Percentiles rank a stretch among this genome's conserved stretches.
Evolutionary conservation across 2,329 filamentous ascomycete species (phyloP).

Genomic region (Alternaria arbusti): DNA sequence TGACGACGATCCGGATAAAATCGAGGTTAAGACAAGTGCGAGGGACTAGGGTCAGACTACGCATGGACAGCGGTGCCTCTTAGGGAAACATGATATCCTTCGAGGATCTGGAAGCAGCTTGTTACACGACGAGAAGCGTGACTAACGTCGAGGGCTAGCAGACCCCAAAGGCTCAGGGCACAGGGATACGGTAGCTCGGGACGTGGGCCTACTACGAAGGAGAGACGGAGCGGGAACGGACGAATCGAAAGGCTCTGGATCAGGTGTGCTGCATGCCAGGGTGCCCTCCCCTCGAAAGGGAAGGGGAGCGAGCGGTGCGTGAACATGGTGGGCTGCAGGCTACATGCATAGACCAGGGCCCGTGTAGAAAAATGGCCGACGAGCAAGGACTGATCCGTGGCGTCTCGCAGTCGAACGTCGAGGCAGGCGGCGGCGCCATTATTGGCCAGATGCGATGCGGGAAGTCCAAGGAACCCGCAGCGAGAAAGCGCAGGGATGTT

Average conservation of each 20-base stretch:
- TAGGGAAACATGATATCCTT: constrained; percentile 49
- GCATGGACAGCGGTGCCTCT: constrained; percentile 44
- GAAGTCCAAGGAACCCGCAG: constrained; percentile 48
- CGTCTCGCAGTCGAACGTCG: constrained; percentile 44
- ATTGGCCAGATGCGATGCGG: constrained; percentile 47
- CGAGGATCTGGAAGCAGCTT: constrained; percentile 47
- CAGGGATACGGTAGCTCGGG: constrained; percentile 51
- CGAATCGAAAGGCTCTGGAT: constrained; percentile 47
- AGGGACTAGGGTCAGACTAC: constrained; percentile 45
- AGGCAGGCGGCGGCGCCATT: constrained; percentile 42
- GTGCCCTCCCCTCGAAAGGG: constrained; percentile 41
- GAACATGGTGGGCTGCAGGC: constrained; percentile 44
- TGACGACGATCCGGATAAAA: constrained; percentile 50
- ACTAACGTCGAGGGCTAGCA: constrained; percentile 47
- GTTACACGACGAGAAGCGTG: constrained; percentile 50
- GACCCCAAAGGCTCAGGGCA: constrained; percentile 39
- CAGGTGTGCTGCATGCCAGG: constrained; percentile 46
- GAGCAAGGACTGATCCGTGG: constrained; percentile 48
- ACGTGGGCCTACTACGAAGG: constrained; percentile 45
- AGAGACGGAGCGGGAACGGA: constrained; percentile 42
- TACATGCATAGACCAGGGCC: constrained; percentile 43
- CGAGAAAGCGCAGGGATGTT: constrained; percentile 35
- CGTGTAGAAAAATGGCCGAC: constrained; percentile 50
- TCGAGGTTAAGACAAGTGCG: constrained; percentile 46
- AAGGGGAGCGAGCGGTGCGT: constrained; percentile 40